These are phyloP conservation scores for Brassica cretica DNA, from an alignment of 345 rosid species.

Conservation along the genomic window DNA sequence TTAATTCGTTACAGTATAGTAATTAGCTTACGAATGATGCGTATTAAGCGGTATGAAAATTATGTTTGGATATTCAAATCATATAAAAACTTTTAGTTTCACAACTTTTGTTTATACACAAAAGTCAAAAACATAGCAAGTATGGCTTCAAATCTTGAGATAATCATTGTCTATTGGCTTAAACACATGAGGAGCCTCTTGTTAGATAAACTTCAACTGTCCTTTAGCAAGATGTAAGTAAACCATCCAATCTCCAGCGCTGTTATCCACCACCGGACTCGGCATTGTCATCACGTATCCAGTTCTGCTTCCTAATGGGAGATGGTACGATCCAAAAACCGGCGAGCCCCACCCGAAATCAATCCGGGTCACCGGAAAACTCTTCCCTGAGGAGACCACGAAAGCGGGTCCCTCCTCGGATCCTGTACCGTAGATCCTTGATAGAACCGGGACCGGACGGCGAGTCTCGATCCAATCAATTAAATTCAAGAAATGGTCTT, in stretches of 20 bases:
- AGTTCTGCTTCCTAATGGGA: conserved; percentile 51
- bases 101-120: too few species aligned
- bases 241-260: conserved; percentile 51
- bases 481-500: conserved; percentile 69
- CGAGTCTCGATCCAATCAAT: conserved; percentile 77
- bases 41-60: too few species aligned
- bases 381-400: conserved; percentile 74
- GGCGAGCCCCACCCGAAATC: conserved; percentile 64
- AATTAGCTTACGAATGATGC: too few species aligned
- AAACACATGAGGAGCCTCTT: conserved; percentile 43
- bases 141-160: conserved; percentile 29
- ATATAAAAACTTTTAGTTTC: too few species aligned
- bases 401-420: conserved; percentile 55
- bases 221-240: conserved; percentile 45
- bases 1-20: too few species aligned
- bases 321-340: conserved; percentile 50
- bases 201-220: conserved; percentile 48
- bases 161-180: conserved; percentile 43
- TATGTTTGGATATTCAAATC: too few species aligned
- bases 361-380: conserved; percentile 48
- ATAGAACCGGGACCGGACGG: conserved; percentile 51
- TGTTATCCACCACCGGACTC: conserved; percentile 35
- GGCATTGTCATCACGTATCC: conserved; percentile 67
- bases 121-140: too few species aligned
- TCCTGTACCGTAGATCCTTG: conserved; percentile 51